Base-by-base conservation (phyloP, 768 basidiomycete species). In the Lactarius hengduanensis region DNA sequence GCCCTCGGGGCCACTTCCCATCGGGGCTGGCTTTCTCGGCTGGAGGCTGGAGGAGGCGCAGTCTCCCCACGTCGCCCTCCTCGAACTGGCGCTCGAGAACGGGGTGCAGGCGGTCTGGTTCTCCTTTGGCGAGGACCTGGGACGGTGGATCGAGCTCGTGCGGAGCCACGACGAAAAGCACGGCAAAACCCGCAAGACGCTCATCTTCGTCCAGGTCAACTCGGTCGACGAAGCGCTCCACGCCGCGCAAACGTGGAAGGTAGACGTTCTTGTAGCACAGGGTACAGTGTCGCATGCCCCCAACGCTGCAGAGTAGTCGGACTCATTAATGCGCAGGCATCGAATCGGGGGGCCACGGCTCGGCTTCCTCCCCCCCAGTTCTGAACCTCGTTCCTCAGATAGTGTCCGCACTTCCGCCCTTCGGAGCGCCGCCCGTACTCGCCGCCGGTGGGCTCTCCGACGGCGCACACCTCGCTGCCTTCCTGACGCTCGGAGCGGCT, bases 301-400 rank as follows among this genome's bases (percentile, higher is more conserved):
- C 20, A 26, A 58, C 43, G 10, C n/a, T 36, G 15, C 38, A 38
- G 18, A 34, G 38, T 36, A 22, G 26, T 26, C 26, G 26, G 34
- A 45, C 61, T 45, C 30, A 10, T 10, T 15, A 15, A 47, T 45
- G 38, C 34, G 53, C 32, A 93, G 92, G 92, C 4, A 84, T 80
- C 63, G 92, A 94, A 76, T 84, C 90, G 45, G 92, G 92, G 9
- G 92, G 92, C 32, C 92, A 94, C 75, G 91, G 90, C 8, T 76
- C 80, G 57, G 69, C 76, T 26, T 72, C 80, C 47, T 84, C 88
- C 8, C 82, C 83, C 43, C 85, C 91, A 1, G 79, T 90, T 61
- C 75, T 86, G 62, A 83, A 82, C 16, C 78, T 93, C 54, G 72
- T 92, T 62, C 80, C 88, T 7, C 77, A 80, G 62, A 78, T 91